A percentile compares a stretch with the other conserved stretches of the same genome.
Conservation (phyloP, 768 basidiomycete genomes). For the Xerocomus potaroensis region DNA sequence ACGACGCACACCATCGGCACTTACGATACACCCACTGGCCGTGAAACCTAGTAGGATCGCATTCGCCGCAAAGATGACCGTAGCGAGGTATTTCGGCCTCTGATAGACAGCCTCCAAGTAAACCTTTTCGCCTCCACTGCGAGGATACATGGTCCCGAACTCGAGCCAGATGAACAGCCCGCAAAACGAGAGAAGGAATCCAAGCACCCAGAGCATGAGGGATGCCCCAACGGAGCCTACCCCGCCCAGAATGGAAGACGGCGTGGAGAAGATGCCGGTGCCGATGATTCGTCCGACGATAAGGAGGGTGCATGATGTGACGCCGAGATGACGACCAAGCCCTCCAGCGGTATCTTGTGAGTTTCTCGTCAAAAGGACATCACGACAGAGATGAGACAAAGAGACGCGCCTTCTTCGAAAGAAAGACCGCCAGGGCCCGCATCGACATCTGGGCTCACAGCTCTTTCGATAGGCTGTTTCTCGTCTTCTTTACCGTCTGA, state of each 20-base stretch:
- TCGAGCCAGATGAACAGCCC: constrained; percentile 63
- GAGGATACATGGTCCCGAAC: constrained; percentile 59
- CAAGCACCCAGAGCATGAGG: constrained; percentile 60
- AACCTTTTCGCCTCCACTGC: constrained; percentile 61
- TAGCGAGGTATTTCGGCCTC: constrained; percentile 44
- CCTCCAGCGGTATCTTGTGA: constrained; percentile 54
- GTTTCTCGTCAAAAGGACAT: too few species aligned
- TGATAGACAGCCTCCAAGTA: constrained; percentile 55
- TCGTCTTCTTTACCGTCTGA: not conserved
- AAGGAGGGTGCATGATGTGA: constrained; percentile 53
- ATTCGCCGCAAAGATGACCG: constrained; percentile 45
- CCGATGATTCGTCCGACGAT: constrained; percentile 58
- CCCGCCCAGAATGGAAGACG: constrained; percentile 51
- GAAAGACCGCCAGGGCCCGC: constrained; percentile 41
- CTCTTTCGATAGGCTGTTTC: not conserved
- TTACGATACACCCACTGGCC: constrained; percentile 46
- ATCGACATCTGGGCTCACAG: constrained; percentile 12
- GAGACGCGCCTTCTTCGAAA: constrained; percentile 44
- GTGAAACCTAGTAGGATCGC: constrained; percentile 44
- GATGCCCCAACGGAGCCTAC: constrained; percentile 59
- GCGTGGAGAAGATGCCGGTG: constrained; percentile 63
- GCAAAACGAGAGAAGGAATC: constrained; percentile 54
- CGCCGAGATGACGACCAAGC: constrained; percentile 54
- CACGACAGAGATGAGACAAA: too few species aligned
- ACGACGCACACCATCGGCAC: constrained; percentile 7